Conservation (phyloP, 805 yeast species). For the Cyberlindnera saturnus region DNA sequence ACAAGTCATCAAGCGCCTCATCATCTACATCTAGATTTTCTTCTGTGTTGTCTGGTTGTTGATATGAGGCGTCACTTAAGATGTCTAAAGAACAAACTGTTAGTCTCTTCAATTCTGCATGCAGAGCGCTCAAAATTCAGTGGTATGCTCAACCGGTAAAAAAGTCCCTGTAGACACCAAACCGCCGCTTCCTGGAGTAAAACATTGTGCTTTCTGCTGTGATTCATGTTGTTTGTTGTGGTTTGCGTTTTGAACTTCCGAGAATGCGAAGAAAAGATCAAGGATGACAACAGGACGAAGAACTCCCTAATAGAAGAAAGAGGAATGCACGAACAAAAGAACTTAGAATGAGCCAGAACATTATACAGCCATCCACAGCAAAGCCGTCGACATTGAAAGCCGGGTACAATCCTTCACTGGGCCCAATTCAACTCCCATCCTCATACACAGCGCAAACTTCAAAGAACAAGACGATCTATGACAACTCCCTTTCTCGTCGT, state of each 20-base stretch:
- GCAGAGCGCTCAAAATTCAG: neutral
- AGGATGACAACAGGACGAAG: neutral
- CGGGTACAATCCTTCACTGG: slow-evolving; percentile 25
- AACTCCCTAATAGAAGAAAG: neutral
- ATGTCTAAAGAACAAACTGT: neutral
- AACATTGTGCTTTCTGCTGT: slow-evolving; percentile 8
- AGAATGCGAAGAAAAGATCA: neutral
- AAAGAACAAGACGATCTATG: slow-evolving; percentile 42
- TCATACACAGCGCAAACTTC: slow-evolving; percentile 15
- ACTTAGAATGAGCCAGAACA: slow-evolving; percentile 12
- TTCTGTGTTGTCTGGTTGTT: neutral
- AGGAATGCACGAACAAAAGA: neutral
- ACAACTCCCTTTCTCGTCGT: slow-evolving; percentile 60
- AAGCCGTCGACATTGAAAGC: slow-evolving; percentile 12
- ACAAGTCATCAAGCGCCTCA: slow-evolving; percentile 9
- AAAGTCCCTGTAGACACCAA: slow-evolving; percentile 21
- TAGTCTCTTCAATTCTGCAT: no score
- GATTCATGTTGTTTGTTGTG: neutral
- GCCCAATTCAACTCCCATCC: slow-evolving; percentile 25
- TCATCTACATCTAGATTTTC: neutral
- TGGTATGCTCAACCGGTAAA: slow-evolving; percentile 10
- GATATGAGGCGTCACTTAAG: neutral
- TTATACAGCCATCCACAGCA: slow-evolving; percentile 21
- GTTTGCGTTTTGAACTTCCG: neutral
- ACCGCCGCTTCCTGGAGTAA: slow-evolving; percentile 15